These are phyloP conservation scores for Annulohypoxylon bovei DNA, from an alignment of 495 filamentous ascomycete genomes.

Conservation along the genomic window DNA sequence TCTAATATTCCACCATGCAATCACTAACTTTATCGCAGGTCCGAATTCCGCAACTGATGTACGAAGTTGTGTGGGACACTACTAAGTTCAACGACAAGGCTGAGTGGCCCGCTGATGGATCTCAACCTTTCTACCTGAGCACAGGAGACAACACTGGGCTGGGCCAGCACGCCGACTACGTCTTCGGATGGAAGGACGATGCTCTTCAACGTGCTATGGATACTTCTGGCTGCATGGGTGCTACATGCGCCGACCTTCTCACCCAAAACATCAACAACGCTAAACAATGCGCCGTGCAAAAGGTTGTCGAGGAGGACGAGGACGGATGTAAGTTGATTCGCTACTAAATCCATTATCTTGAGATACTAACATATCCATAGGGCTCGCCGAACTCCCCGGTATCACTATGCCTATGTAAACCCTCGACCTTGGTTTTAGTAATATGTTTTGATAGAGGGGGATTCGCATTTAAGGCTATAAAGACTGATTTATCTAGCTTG, in stretches of 20 bases:
- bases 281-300: constrained; percentile 40
- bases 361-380: constrained; percentile 16
- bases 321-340: constrained; percentile 43
- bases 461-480: neutral
- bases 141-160: constrained; percentile 57
- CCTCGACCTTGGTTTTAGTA: neutral
- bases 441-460: constrained; percentile 1
- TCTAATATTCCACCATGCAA: too few relatives aligned
- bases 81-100: constrained; percentile 57
- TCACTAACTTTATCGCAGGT: too few relatives aligned
- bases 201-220: constrained; percentile 61
- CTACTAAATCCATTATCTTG: neutral
- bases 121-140: constrained; percentile 59
- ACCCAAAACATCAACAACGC: constrained; percentile 51
- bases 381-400: constrained; percentile 38
- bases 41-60: constrained; percentile 61
- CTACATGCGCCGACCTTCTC: constrained; percentile 49
- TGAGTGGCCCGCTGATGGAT: constrained; percentile 57
- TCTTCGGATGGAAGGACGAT: constrained; percentile 61
- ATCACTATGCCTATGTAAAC: constrained; percentile 31
- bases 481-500: neutral
- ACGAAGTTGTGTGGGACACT: constrained; percentile 63
- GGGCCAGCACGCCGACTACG: constrained; percentile 62
- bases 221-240: constrained; percentile 55
- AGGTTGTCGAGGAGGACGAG: constrained; percentile 40